Percentiles rank a stretch among this genome's conserved stretches.
Conservation (phyloP, 2,329 filamentous ascomycete species). For the Ilyonectria destructans region DNA sequence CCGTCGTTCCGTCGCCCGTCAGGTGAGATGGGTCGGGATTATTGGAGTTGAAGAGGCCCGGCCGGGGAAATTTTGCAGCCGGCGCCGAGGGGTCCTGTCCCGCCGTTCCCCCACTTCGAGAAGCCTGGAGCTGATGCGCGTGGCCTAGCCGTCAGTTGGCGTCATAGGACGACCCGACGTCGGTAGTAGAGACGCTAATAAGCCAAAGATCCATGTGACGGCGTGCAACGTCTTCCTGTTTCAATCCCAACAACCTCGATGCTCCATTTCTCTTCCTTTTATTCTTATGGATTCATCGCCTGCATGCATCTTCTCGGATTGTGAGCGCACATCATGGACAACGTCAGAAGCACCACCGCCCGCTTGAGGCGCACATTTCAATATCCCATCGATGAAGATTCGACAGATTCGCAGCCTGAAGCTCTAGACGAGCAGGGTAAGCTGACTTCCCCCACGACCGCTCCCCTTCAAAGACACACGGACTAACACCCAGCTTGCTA, state of each 20-base stretch:
- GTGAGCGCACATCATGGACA: constrained; percentile 41
- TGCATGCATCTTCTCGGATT: not conserved
- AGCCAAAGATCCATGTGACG: constrained; percentile 35
- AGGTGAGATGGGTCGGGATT: constrained; percentile 40
- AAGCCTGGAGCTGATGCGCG: constrained; percentile 14
- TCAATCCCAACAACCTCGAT: not conserved
- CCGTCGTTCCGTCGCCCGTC: constrained; percentile 28
- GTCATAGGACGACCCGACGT: constrained; percentile 43
- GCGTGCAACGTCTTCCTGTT: constrained; percentile 18
- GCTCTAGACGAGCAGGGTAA: constrained; percentile 84
- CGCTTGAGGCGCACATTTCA: constrained; percentile 84
- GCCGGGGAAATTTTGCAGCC: constrained; percentile 51
- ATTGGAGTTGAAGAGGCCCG: constrained; percentile 5
- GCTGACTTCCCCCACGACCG: not conserved
- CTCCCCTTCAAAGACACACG: not conserved
- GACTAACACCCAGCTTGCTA: constrained; percentile 46
- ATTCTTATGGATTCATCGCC: not conserved
- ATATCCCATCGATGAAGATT: constrained; percentile 76
- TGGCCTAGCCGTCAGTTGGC: constrained; percentile 41
- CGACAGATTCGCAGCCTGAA: constrained; percentile 66
- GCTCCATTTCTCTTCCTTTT: not conserved
- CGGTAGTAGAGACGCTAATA: not conserved
- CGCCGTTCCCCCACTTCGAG: not conserved
- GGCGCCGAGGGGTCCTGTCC: constrained; percentile 33
- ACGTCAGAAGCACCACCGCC: constrained; percentile 58